Conservation (phyloP, 805 yeast genomes). For the Metschnikowia anglica region DNA sequence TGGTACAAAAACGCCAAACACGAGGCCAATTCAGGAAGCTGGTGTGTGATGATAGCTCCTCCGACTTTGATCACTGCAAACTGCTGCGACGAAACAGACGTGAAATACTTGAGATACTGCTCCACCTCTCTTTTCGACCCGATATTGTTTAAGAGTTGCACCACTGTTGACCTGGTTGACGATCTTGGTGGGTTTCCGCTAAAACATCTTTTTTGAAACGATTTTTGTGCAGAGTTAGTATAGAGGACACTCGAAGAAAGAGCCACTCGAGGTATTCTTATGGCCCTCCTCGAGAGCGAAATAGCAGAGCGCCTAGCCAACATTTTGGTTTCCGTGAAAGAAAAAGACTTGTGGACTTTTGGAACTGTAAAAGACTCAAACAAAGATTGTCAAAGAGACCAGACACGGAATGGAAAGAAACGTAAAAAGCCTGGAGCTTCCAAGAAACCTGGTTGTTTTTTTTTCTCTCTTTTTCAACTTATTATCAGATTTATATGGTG, state of each 20-base stretch:
- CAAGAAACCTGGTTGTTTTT: background rate
- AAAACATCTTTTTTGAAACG: slow-evolving; percentile 7
- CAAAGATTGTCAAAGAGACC: background rate
- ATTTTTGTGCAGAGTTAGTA: background rate
- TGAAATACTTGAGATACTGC: slow-evolving; percentile 93
- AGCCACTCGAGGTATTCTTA: slow-evolving; percentile 8
- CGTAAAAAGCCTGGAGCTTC: background rate
- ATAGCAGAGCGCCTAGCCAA: slow-evolving; percentile 15
- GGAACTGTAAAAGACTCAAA: background rate
- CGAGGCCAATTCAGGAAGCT: slow-evolving; percentile 88
- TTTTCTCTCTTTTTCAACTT: background rate
- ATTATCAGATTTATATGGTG: slow-evolving; percentile 14
- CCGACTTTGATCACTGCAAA: slow-evolving; percentile 99
- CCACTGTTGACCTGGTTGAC: slow-evolving; percentile 91
- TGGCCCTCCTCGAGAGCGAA: slow-evolving; percentile 13
- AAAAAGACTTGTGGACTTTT: no score
- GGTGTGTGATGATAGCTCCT: slow-evolving; percentile 97
- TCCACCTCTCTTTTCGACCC: slow-evolving; percentile 98
- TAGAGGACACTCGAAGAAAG: background rate
- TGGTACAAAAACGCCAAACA: slow-evolving; percentile 95
- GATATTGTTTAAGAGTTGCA: slow-evolving; percentile 90
- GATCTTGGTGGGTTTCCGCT: slow-evolving; percentile 15
- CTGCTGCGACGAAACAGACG: slow-evolving; percentile 93
- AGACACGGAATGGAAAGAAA: background rate
- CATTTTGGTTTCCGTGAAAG: slow-evolving; percentile 6